These are phyloP conservation scores for Pterocarpus santalinus DNA, from an alignment of 306 rosid species.

Conservation along the genomic window DNA sequence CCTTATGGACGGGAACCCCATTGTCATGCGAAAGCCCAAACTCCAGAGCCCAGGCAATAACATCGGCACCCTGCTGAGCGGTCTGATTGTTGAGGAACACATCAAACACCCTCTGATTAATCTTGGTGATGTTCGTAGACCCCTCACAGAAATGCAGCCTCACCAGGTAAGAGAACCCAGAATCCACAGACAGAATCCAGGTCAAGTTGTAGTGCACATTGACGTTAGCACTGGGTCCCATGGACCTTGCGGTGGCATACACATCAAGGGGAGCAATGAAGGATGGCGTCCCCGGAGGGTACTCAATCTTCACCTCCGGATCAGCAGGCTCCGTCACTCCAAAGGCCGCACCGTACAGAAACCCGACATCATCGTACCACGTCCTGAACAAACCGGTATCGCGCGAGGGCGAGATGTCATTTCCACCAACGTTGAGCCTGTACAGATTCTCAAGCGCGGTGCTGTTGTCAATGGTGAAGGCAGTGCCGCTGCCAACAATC, in stretches of 20 bases:
- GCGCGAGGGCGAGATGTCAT: conserved; percentile 59
- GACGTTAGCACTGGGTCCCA: conserved; percentile 61
- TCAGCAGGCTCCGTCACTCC: conserved; percentile 61
- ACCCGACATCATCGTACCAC: conserved; percentile 62
- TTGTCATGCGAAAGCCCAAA: conserved; percentile 30
- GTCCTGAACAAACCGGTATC: conserved; percentile 76
- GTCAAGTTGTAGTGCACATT: conserved; percentile 69
- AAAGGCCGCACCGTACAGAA: conserved; percentile 55
- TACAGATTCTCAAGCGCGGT: conserved; percentile 71
- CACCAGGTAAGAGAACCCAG: conserved; percentile 71
- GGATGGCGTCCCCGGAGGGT: conserved; percentile 43
- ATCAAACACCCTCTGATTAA: conserved; percentile 68
- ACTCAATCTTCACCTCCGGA: conserved; percentile 44
- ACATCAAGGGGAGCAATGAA: conserved; percentile 66
- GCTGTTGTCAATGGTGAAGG: conserved; percentile 49
- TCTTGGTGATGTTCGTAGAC: conserved; percentile 27
- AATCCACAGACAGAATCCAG: conserved; percentile 66
- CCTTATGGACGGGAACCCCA: conserved; percentile 54
- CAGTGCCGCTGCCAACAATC: conserved; percentile 50
- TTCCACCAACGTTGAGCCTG: conserved; percentile 76
- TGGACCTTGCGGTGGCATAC: conserved; percentile 72
- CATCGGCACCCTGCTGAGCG: conserved; percentile 55
- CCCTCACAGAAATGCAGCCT: conserved; percentile 83
- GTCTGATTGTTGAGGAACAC: conserved; percentile 65
- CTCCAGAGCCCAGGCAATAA: conserved; percentile 40